Base-by-base conservation (phyloP, 2,329 filamentous ascomycete species). In the Alternaria gansuensis region DNA sequence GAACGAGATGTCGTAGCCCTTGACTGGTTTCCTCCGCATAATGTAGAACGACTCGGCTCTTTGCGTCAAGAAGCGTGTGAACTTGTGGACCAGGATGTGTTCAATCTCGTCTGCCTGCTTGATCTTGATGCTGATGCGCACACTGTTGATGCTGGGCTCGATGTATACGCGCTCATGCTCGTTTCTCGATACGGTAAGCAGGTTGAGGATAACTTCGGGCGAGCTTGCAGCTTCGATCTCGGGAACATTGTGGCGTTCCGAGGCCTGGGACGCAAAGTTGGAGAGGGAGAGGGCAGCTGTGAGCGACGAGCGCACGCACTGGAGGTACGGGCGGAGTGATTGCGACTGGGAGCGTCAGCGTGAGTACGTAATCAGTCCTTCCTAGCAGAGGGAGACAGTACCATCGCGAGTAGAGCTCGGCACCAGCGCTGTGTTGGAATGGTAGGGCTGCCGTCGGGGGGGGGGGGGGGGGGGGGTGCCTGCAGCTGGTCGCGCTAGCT, bases 31-130 rank as follows among this genome's bases (percentile, higher is more conserved):
- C 81, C 95, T 88, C 79, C 95, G 84, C 76, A 99, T 81, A 61
- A 99, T 96, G 75, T 98, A 98, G 82, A 99, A 99, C 0, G 92
- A 92, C 81, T 99, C 95, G 48, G 95, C 95, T 79, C 94, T 85
- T 82, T 97, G 94, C 37, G 92, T 97, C 81, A 99, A 82, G 84
- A 99, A 99, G 56, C 95, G 87, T 39, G 93, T 97, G 75, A 99
- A 98, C 81, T 99, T 99, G 83, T 98, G 95, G 65, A 99, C 95
- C 62, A 99, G 83, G 66, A 99, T 98, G 77, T 96, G 88, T 80
- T 99, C 95, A 73, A 98, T 99, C 82, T 99, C 95, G 79, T 99
- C 95, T 63, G 95, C 95, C 84, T 99, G 95, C 83, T 99, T 99
- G 80, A 99, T 97, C 84, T 94, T 92, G 82, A 99, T 96, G 85